Conservation (phyloP, 441 rosid species). For the Euphorbia schlechtendalii region DNA sequence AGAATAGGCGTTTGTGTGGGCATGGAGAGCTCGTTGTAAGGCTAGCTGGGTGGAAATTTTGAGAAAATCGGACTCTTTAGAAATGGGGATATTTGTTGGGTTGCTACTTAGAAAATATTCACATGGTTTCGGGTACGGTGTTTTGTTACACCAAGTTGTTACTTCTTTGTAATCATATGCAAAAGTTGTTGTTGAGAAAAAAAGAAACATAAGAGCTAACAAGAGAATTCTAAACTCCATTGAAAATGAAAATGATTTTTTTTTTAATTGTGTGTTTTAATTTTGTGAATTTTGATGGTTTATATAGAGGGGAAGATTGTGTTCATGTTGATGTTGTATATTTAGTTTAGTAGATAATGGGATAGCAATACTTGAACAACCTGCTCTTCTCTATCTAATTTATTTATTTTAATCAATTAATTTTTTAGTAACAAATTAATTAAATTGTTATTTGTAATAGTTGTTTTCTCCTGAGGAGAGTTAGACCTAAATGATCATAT, state of each 20-base stretch:
- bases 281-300: constrained; percentile 7
- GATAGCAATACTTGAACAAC: constrained; percentile 13
- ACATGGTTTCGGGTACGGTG: constrained; percentile 45
- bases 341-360: no score
- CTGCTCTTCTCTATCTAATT: constrained; percentile 3
- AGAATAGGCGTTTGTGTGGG: constrained; percentile 25
- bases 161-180: constrained; percentile 35
- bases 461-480: background rate
- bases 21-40: constrained; percentile 29
- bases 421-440: background rate
- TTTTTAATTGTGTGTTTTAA: constrained; percentile 10
- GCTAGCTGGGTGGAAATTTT: constrained; percentile 32
- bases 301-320: constrained; percentile 30
- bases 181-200: constrained; percentile 27
- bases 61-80: constrained; percentile 29
- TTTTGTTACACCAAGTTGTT: constrained; percentile 40
- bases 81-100: constrained; percentile 14
- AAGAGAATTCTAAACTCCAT: constrained; percentile 27
- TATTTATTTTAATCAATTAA: background rate
- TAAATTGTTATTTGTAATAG: no score
- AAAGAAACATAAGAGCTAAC: constrained; percentile 22
- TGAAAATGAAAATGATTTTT: constrained; percentile 4
- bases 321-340: background rate
- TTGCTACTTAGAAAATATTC: constrained; percentile 25
- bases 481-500: background rate